Base-by-base conservation (phyloP, 345 rosid genomes). In the Turritis glabra region DNA sequence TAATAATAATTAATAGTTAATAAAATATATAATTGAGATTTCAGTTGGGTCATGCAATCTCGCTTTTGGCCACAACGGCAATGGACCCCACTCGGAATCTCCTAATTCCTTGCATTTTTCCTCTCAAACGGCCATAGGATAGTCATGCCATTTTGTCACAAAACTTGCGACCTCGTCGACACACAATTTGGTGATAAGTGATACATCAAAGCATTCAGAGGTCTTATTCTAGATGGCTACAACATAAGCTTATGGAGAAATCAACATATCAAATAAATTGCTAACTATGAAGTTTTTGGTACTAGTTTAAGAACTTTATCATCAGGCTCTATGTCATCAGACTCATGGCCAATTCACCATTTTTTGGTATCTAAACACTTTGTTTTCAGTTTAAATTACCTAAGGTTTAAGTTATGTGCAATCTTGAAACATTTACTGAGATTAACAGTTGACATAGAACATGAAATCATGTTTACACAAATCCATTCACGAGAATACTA, bases 31-130 rank as follows among this genome's bases (percentile, higher is more conserved):
- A 21, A 64, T 38, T 51, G 52, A 21, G 72, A 48, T 77, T 12
- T 66, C 71, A 37, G 68, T 68, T 68, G 59, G 53, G 74, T 77
- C 80, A 77, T 71, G 80, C 80, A 65, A 77, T 64, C 67, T 77
- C 66, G 60, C 76, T 55, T 64, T 64, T 41, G 48, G 56, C 3
- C 47, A 60, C 74, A 67, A 60, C 69, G 58, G 58, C 48, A 29
- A 44, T 62, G 81, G 86, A 78, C 56, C 83, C 86, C 88, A 79
- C 84, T 50, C 19, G 15, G 26, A 76, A 56, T 70, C 74, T 68
- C 72, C 60, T 50, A 60, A n/a, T n/a, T n/a, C n/a, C n/a, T n/a
- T n/a, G n/a, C n/a, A n/a, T n/a, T n/a, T n/a, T n/a, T n/a, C n/a
- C n/a, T n/a, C n/a, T n/a, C n/a, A n/a, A 8, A 48, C 12, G 1